These are phyloP conservation scores for Nidularia sp. DNA, from an alignment of 768 basidiomycete species.

Conservation along the genomic window DNA sequence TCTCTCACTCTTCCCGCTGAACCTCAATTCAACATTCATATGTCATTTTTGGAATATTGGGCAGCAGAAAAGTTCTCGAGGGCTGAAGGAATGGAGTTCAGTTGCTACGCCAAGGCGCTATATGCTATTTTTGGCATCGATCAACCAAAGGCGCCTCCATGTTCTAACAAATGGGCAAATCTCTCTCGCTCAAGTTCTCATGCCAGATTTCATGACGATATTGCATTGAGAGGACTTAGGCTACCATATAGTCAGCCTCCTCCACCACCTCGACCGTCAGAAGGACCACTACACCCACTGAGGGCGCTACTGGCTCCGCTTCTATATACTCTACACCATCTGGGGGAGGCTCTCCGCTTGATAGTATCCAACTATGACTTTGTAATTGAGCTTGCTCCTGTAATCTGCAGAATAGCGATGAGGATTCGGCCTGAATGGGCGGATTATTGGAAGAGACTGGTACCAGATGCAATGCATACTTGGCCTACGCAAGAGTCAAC, in stretches of 20 bases:
- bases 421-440: conserved; percentile 81
- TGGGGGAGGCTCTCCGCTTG: conserved; percentile 69
- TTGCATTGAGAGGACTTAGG: conserved; percentile 42
- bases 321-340: conserved; percentile 72
- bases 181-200: conserved; percentile 41
- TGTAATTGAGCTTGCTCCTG: conserved; percentile 52
- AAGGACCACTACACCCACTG: too few relatives aligned
- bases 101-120: conserved; percentile 51
- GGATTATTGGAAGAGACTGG: conserved; percentile 87
- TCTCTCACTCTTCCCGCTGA: conserved; percentile 57
- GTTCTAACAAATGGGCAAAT: conserved; percentile 39
- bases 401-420: conserved; percentile 60
- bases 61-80: conserved; percentile 36
- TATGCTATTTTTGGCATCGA: conserved; percentile 39
- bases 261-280: too few relatives aligned
- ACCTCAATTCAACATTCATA: conserved; percentile 52
- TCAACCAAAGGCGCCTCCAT: conserved; percentile 11
- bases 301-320: conserved; percentile 45
- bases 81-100: conserved; percentile 48
- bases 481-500: conserved; percentile 53
- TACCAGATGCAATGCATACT: conserved; percentile 52
- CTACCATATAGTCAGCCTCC: conserved; percentile 13
- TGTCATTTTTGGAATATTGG: conserved; percentile 56
- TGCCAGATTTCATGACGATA: conserved; percentile 54
- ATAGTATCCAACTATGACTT: conserved; percentile 50